Base-by-base conservation (phyloP, 2,329 filamentous ascomycete species). In the Ophiocordyceps australis region DNA sequence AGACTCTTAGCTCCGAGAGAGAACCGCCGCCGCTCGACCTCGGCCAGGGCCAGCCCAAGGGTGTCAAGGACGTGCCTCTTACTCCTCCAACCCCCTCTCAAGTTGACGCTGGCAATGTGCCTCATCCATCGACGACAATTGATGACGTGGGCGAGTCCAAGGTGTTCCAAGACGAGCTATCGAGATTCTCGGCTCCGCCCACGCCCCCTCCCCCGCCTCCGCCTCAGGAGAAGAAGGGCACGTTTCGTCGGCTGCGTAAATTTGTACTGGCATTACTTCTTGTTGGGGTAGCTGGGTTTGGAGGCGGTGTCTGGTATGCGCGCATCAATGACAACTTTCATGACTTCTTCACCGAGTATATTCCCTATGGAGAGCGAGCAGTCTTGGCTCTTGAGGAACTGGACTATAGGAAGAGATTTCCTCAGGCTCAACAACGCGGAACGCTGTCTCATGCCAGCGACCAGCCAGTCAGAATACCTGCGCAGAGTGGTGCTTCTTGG, bases 341-440 rank as follows among this genome's bases (percentile, higher is more conserved):
- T 55, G 89, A 98, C 53, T 89, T 94, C 61, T 98, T 98, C 57
- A 95, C 85, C 41, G 85, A 94, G 55, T 98, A 86, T 50, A 57
- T 98, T 12, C 89, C 89, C 14, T 93, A 79, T 38, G 89, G 85
- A 42, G 89, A 98, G 55, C 81, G 93, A 47, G 78, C 78, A 12
- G 86, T 98, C 23, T 70, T 92, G 15, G 95, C 92, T 56, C 74
- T 98, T 27, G 89, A 98, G 54, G 89, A 98, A 56, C 70, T 77
- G 38, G 83, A 94, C 43, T 94, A 93, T 59, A 72, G 77, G 46
- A 83, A 77, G 53, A 74, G 80, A 30, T 94, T 93, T 58, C 67
- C 55, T 38, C 57, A 52, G 42, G 56, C 52, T 37, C 30, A 50
- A 20, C 39, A 42, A 24, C 50, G 50, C 30, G 50, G 61, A 33